phyloP scores from a whole-genome alignment of 169 alveolate genomes.

The Cryptosporidium muris region DNA sequence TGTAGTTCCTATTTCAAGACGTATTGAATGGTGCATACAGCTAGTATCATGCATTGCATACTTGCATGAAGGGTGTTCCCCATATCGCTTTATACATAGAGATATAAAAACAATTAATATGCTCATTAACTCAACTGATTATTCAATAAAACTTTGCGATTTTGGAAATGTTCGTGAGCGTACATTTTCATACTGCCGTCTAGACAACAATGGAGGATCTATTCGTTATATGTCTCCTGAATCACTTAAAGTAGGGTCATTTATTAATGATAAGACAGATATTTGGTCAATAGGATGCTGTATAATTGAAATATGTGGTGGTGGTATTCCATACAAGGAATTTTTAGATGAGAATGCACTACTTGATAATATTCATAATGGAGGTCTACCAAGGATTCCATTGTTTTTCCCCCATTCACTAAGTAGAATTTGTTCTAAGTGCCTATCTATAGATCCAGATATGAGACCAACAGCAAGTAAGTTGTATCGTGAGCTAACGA shows the following conservation, averaged over 20 bases:
- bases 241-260: conserved; percentile 77
- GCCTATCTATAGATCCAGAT: conserved; percentile 35
- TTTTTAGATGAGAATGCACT: conserved; percentile 69
- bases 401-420: conserved; percentile 23
- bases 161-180: conserved; percentile 81
- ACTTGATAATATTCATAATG: conserved; percentile 15
- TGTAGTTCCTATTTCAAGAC: conserved; percentile 71
- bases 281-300: conserved; percentile 85
- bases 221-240: conserved; percentile 86
- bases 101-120: conserved; percentile 83
- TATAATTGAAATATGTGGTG: conserved; percentile 81
- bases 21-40: conserved; percentile 76
- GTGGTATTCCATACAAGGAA: conserved; percentile 81
- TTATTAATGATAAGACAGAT: conserved; percentile 81
- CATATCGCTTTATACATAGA: conserved; percentile 79
- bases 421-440: conserved; percentile 48
- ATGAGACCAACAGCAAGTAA: conserved; percentile 26
- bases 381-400: conserved; percentile 46
- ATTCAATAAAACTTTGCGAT: conserved; percentile 80
- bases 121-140: conserved; percentile 75
- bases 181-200: conserved; percentile 74
- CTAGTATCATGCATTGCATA: conserved; percentile 75
- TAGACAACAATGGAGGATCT: conserved; percentile 85
- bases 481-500: conserved; percentile 8
- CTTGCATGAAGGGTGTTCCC: conserved; percentile 74